Conservation (phyloP, 768 basidiomycete species). For the Suillus luteus region DNA sequence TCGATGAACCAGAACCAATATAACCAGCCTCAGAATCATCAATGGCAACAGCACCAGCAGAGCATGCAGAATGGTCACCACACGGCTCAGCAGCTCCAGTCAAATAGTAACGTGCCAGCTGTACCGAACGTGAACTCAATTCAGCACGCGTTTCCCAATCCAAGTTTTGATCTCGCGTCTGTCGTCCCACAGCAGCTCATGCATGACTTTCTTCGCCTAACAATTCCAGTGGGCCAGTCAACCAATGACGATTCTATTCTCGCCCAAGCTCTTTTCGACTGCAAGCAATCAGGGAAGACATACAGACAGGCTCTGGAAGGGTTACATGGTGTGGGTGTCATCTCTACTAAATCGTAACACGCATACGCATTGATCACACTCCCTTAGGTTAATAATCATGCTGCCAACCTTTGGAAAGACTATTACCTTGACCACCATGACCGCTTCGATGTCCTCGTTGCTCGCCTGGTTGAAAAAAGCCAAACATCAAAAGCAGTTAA, state of each 20-base stretch:
- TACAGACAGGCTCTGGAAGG: conserved; percentile 69
- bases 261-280: conserved; percentile 46
- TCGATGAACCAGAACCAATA: conserved; percentile 30
- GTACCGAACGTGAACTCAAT: conserved; percentile 11
- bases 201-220: conserved; percentile 57
- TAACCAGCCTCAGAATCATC: conserved; percentile 18
- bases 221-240: conserved; percentile 50
- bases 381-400: conserved; percentile 44
- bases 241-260: conserved; percentile 61
- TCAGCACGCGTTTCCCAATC: conserved; percentile 14
- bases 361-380: conserved; percentile 12
- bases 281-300: conserved; percentile 43
- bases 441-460: conserved; percentile 49
- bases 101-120: conserved; percentile 1
- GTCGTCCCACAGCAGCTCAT: conserved; percentile 52
- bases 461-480: conserved; percentile 23
- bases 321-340: conserved; percentile 59
- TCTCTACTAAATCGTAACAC: conserved; percentile 1
- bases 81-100: conserved; percentile 24
- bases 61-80: conserved; percentile 39
- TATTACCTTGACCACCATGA: conserved; percentile 73
- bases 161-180: conserved; percentile 35
- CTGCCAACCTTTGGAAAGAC: conserved; percentile 74
- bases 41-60: conserved; percentile 37
- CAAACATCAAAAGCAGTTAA: conserved; percentile 30